A percentile compares a stretch with the other conserved stretches of the same genome.
These are phyloP conservation scores for Ramichloridium luteum DNA, from an alignment of 2,329 filamentous ascomycete species.

Conservation along the genomic window DNA sequence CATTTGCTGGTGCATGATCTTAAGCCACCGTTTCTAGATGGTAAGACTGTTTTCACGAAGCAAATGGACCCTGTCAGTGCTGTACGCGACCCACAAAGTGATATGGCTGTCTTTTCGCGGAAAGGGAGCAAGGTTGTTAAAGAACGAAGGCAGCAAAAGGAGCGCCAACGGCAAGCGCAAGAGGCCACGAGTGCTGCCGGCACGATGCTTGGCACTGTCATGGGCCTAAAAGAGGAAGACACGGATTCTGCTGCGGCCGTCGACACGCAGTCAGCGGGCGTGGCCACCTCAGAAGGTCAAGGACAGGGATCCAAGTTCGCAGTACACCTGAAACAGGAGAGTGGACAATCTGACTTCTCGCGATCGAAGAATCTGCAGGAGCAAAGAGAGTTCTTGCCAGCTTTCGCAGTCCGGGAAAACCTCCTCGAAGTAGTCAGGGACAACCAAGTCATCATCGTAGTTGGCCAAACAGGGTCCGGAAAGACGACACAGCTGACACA, in stretches of 20 bases:
- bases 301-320: conserved; percentile 70
- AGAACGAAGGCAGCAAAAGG: conserved; percentile 80
- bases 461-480: conserved; percentile 92
- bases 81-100: conserved; percentile 84
- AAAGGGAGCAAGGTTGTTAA: conserved; percentile 90
- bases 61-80: conserved; percentile 91
- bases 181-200: conserved; percentile 88
- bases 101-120: conserved; percentile 95
- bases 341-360: conserved; percentile 77
- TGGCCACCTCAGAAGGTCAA: conserved; percentile 50
- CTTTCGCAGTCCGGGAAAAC: conserved; percentile 92
- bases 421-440: conserved; percentile 83
- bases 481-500: conserved; percentile 97
- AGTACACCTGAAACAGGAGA: conserved; percentile 74
- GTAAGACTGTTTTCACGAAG: conserved; percentile 91
- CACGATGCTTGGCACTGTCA: conserved; percentile 83
- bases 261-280: conserved; percentile 26
- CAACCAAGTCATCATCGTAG: conserved; percentile 93
- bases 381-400: conserved; percentile 84
- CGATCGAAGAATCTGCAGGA: conserved; percentile 81
- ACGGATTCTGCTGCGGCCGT: conserved; percentile 72
- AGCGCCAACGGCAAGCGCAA: conserved; percentile 86
- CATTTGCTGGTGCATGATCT: conserved; percentile 90
- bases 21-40: conserved; percentile 87
- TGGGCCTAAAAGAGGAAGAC: conserved; percentile 89